phyloP scores from a whole-genome alignment of 345 rosid genomes.

The Populus nigra region DNA sequence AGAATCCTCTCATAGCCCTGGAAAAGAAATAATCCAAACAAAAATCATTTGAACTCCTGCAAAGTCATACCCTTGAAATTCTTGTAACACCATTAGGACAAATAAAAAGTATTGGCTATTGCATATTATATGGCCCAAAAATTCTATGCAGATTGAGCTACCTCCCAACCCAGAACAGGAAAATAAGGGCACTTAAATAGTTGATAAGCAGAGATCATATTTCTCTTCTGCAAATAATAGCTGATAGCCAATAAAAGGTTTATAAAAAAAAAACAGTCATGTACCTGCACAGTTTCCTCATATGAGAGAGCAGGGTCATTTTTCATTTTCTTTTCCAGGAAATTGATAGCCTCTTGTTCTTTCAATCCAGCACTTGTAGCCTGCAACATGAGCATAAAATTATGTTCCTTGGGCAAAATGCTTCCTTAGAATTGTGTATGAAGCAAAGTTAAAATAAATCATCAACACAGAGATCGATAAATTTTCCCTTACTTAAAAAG shows the following conservation, averaged over 20 bases:
- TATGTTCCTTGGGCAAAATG: neutral
- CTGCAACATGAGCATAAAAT: constrained; percentile 38
- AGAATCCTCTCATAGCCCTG: neutral
- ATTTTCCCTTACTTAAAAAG: neutral
- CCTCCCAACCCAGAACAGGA: neutral
- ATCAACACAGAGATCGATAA: neutral
- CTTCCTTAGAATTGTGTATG: neutral
- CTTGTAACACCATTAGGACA: neutral
- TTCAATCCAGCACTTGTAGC: constrained; percentile 97
- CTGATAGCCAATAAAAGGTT: neutral
- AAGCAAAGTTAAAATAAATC: neutral
- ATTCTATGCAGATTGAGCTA: neutral
- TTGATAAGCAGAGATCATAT: neutral
- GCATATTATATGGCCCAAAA: too few species aligned
- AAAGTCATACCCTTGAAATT: neutral
- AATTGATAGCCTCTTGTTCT: constrained; percentile 97
- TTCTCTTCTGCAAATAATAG: neutral
- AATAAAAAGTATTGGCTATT: neutral
- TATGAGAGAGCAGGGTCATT: constrained; percentile 79
- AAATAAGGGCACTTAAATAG: neutral
- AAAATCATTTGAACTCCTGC: neutral
- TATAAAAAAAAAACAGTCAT: neutral
- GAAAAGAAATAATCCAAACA: neutral
- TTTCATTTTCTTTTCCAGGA: constrained; percentile 98
- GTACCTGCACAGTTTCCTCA: constrained; percentile 94